Conservation (phyloP, 2,329 filamentous ascomycete species). For the Exophiala viscosa region DNA sequence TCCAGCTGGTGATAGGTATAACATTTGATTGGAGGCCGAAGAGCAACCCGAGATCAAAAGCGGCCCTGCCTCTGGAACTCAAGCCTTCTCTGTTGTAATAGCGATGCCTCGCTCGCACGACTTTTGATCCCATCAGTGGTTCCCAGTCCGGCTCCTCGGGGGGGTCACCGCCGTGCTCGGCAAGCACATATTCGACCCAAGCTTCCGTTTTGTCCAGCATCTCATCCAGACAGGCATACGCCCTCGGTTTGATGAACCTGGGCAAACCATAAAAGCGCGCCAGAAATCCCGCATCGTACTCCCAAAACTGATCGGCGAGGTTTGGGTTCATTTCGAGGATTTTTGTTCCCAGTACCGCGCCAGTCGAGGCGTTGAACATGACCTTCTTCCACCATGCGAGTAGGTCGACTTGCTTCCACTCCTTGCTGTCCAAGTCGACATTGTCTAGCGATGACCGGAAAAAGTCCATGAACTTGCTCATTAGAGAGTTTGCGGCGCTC, state of each 20-base stretch:
- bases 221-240: slow-evolving; percentile 2
- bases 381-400: slow-evolving; percentile 4
- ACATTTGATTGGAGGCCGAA: slow-evolving; percentile 39
- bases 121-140: not conserved
- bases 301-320: slow-evolving; percentile 39
- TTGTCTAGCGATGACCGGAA: not conserved
- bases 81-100: slow-evolving; percentile 8
- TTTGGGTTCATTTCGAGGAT: slow-evolving; percentile 43
- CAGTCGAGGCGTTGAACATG: slow-evolving; percentile 9
- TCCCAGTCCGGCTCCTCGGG: slow-evolving; percentile 9
- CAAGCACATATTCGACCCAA: slow-evolving; percentile 2
- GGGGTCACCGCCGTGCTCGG: not conserved
- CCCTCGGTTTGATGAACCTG: slow-evolving; percentile 9
- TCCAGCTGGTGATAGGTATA: slow-evolving; percentile 40
- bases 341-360: slow-evolving; percentile 40
- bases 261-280: slow-evolving; percentile 26
- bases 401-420: slow-evolving; percentile 12
- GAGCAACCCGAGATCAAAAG: slow-evolving; percentile 37
- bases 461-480: slow-evolving; percentile 11
- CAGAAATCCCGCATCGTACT: slow-evolving; percentile 27
- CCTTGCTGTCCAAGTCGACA: not conserved
- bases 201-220: slow-evolving; percentile 3
- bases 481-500: slow-evolving; percentile 15
- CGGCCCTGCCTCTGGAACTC: slow-evolving; percentile 21
- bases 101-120: slow-evolving; percentile 20